Conservation (phyloP, 169 alveolate species). For the Eimeria necatrix region DNA sequence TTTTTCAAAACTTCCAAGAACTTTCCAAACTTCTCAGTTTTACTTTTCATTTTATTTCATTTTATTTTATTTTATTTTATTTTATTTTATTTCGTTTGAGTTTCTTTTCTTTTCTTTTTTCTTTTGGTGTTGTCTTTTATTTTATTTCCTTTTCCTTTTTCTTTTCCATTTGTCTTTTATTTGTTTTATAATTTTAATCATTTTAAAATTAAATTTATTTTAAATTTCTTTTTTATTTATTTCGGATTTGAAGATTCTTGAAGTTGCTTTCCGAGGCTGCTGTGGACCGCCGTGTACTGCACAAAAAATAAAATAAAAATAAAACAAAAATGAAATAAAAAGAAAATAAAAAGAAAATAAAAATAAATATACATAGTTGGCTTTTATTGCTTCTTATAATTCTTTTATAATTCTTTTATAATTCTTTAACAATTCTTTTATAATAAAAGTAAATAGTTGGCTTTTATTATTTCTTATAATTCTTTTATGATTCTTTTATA, state of each 20-base stretch:
- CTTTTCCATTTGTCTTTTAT: no score
- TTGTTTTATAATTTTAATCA: no score
- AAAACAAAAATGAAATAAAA: background rate
- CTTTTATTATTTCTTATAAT: no score
- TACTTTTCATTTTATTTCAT: no score
- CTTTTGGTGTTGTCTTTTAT: no score
- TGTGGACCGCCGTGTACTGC: conserved; percentile 82
- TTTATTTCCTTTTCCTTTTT: no score
- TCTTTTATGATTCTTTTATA: no score
- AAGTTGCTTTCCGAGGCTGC: conserved; percentile 75
- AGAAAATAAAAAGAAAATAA: background rate
- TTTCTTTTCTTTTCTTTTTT: no score
- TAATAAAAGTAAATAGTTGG: background rate
- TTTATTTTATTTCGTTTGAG: no score
- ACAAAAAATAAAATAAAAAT: background rate
- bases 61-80: no score
- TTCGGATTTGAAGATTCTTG: conserved; percentile 21
- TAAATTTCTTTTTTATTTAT: background rate
- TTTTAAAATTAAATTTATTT: background rate
- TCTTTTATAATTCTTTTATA: background rate
- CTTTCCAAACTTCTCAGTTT: no score
- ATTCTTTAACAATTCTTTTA: background rate
- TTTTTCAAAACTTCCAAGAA: no score
- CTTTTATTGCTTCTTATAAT: background rate
- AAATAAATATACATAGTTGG: background rate